Conservation (phyloP, 1,139 yeast species). For the Candida albicans region DNA sequence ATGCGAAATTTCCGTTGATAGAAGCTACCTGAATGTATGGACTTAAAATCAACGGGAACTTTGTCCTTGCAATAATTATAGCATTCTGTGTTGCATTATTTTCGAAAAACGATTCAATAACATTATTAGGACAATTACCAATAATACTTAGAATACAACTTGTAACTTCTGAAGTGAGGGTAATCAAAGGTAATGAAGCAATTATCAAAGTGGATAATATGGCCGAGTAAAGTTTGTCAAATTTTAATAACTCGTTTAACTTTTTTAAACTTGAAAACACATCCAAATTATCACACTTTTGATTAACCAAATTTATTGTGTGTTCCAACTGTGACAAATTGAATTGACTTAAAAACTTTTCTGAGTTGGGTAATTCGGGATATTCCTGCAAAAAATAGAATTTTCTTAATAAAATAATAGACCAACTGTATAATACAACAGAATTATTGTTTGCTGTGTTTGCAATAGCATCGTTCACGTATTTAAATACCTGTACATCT, state of each 20-base stretch:
- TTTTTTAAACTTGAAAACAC: slow-evolving; percentile 47
- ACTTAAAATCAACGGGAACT: slow-evolving; percentile 67
- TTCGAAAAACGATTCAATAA: slow-evolving; percentile 59
- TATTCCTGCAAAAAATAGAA: slow-evolving; percentile 47
- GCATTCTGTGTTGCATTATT: slow-evolving; percentile 54
- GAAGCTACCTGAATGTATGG: slow-evolving; percentile 65
- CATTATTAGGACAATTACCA: slow-evolving; percentile 52
- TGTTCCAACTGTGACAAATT: slow-evolving; percentile 17
- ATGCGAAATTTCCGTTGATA: slow-evolving; percentile 66
- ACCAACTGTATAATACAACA: slow-evolving; percentile 68
- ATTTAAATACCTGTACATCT: slow-evolving; percentile 41
- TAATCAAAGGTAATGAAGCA: slow-evolving; percentile 62
- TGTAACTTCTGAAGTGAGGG: slow-evolving; percentile 57
- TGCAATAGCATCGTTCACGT: slow-evolving; percentile 37
- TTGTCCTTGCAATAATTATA: slow-evolving; percentile 64
- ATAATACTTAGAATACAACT: slow-evolving; percentile 52
- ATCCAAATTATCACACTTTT: slow-evolving; percentile 43
- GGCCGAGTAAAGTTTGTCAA: slow-evolving; percentile 56
- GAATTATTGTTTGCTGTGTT: slow-evolving; percentile 39
- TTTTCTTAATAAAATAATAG: slow-evolving; percentile 60
- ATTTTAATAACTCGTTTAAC: slow-evolving; percentile 45
- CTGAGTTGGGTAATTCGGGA: slow-evolving; percentile 12
- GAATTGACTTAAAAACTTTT: slow-evolving; percentile 15
- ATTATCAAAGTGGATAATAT: slow-evolving; percentile 59
- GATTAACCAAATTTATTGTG: slow-evolving; percentile 36